Evolutionary conservation across 129 eudicot genomes (phyloP).

Genomic region (Lactuca saligna): DNA sequence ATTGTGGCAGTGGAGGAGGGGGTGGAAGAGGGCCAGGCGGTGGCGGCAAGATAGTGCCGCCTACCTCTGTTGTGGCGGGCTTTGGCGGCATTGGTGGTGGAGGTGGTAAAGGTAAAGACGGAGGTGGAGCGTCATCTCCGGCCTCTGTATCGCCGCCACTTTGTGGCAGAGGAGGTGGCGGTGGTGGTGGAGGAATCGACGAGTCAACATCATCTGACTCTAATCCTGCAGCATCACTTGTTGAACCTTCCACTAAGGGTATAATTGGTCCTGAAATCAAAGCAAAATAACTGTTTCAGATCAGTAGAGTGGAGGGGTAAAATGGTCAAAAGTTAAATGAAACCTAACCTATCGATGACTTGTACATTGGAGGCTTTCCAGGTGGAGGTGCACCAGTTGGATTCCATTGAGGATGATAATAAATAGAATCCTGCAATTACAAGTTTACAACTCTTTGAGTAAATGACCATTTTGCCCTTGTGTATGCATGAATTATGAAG

Average conservation of each 20-base stretch:
- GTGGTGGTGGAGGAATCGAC: slow-evolving; percentile 72
- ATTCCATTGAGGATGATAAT: slow-evolving; percentile 89
- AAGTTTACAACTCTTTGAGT: slow-evolving; percentile 9
- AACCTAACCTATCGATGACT: slow-evolving; percentile 70
- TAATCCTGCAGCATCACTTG: slow-evolving; percentile 56
- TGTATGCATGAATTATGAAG: background rate
- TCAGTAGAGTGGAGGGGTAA: background rate
- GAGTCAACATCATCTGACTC: slow-evolving; percentile 65
- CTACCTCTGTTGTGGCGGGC: slow-evolving; percentile 48
- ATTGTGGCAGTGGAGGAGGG: slow-evolving; percentile 61
- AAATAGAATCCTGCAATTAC: slow-evolving; percentile 86
- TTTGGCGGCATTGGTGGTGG: slow-evolving; percentile 88
- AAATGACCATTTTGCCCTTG: background rate
- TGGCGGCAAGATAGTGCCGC: slow-evolving; percentile 36
- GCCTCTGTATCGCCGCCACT: slow-evolving; percentile 54
- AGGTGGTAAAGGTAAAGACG: slow-evolving; percentile 83
- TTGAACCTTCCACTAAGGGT: slow-evolving; percentile 69
- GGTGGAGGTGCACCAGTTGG: slow-evolving; percentile 99
- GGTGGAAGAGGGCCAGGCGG: slow-evolving; percentile 70
- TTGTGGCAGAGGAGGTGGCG: slow-evolving; percentile 85
- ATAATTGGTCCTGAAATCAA: slow-evolving; percentile 66
- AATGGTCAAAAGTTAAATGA: background rate
- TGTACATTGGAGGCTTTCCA: slow-evolving; percentile 97
- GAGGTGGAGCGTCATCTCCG: slow-evolving; percentile 51
- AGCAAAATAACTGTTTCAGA: background rate